A percentile compares a stretch with the other conserved stretches of the same genome.
Conservation (phyloP, 1,284 basidiomycete species). For the Wallemia hederae region DNA sequence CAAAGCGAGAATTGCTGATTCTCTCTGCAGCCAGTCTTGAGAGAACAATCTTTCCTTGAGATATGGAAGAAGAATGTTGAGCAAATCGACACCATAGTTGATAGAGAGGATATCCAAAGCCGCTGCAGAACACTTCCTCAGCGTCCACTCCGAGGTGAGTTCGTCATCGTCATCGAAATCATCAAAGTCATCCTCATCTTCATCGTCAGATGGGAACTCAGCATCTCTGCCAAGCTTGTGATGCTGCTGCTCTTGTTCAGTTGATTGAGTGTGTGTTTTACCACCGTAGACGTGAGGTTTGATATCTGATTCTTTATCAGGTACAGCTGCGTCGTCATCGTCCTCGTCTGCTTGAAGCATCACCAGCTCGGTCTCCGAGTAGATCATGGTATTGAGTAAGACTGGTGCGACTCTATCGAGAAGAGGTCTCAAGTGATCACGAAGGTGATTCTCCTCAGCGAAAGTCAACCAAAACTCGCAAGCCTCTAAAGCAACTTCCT, state of each 20-base stretch:
- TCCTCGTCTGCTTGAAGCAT: conserved; percentile 83
- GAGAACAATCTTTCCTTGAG: conserved; percentile 86
- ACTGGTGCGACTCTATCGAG: conserved; percentile 71
- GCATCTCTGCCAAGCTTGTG: conserved; percentile 2
- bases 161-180: conserved; percentile 86
- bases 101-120: conserved; percentile 92
- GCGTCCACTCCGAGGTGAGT: conserved; percentile 93
- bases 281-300: conserved; percentile 71
- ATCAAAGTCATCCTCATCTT: conserved; percentile 56
- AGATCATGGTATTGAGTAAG: conserved; percentile 85
- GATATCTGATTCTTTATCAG: conserved; percentile 81
- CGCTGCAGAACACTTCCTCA: conserved; percentile 91
- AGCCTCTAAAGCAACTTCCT: conserved; percentile 77
- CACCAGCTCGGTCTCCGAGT: conserved; percentile 81
- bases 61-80: conserved; percentile 63
- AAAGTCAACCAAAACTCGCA: conserved; percentile 99
- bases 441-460: conserved; percentile 70
- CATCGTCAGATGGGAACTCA: conserved; percentile 45
- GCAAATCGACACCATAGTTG: conserved; percentile 54
- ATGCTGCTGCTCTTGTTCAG: conserved; percentile 3
- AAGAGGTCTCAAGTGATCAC: conserved; percentile 54
- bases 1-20: conserved; percentile 81
- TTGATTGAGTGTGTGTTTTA: conserved; percentile 32
- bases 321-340: conserved; percentile 44
- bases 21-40: conserved; percentile 71